Conservation (phyloP, 2,329 filamentous ascomycete species). For the Ophiostoma himal-ulmi region DNA sequence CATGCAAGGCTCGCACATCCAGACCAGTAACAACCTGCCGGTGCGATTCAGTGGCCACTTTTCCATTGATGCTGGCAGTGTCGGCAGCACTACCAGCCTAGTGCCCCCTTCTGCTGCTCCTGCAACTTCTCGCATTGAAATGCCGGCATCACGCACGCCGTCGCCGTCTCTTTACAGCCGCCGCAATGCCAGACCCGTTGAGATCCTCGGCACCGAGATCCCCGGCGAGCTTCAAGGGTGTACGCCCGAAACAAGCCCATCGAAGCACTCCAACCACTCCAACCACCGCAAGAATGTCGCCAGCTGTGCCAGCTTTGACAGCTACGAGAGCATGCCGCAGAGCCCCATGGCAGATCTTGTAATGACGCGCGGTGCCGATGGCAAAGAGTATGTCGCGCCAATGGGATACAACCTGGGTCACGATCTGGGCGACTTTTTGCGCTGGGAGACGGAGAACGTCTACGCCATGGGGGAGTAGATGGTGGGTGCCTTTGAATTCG, state of each 20-base stretch:
- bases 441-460: conserved; percentile 51
- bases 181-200: neutral
- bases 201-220: conserved; percentile 10
- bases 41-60: conserved; percentile 1
- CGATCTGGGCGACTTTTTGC: conserved; percentile 54
- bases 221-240: neutral
- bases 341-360: conserved; percentile 48
- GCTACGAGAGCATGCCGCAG: conserved; percentile 43
- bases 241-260: neutral
- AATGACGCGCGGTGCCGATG: conserved; percentile 36
- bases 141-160: conserved; percentile 19
- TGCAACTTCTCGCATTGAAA: conserved; percentile 1
- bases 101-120: neutral
- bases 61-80: conserved; percentile 10
- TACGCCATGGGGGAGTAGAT: conserved; percentile 29
- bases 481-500: neutral
- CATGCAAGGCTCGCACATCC: conserved; percentile 6
- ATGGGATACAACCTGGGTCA: conserved; percentile 58
- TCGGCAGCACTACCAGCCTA: neutral
- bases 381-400: conserved; percentile 37
- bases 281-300: conserved; percentile 5
- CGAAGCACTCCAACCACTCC: neutral
- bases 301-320: conserved; percentile 30
- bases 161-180: conserved; percentile 5
- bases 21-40: neutral